Base-by-base conservation (phyloP, 371 early-diverging fungal genomes). In the Mortierella sp. region DNA sequence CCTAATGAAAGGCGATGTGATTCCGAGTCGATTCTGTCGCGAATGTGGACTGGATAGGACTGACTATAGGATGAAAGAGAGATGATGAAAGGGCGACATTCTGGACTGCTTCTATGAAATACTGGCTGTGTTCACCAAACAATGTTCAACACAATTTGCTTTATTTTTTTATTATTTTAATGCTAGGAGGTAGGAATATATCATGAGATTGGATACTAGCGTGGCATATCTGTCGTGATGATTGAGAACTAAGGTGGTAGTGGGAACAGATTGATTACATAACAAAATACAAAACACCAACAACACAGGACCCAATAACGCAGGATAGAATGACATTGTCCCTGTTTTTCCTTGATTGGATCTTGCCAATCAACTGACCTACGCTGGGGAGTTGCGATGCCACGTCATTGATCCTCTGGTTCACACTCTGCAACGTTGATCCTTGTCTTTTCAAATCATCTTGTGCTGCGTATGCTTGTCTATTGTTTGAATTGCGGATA, bases 241-340 rank as follows among this genome's bases (percentile, higher is more conserved):
- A 17, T 12, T 45, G n/a, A n/a, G n/a, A n/a, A n/a, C n/a, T n/a
- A n/a, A n/a, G n/a, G n/a, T 54, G 28, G 28, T 29, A 54, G 43
- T 42, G 8, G 43, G 43, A 29, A 12, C 28, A 26, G 31, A 28
- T 54, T 54, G 31, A 47, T 26, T 68, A 69, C 57, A 73, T 70
- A 42, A 70, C 64, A 64, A 72, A 58, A 64, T 79, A 79, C 32
- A 79, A 58, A 23, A 79, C 74, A 55, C 72, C 72, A 40, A 79
- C 80, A 22, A 79, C 70, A n/a, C 80, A 79, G 22, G 74, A 74
- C 13, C 80, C 80, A 37, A 79, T 79, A 34, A 79, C 80, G 19
- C 74, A 73, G 64, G 80, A 79, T 43, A 79, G 61, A 29, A 79
- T 73, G 61, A 79, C 80, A 74, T 79, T 79, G 58, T 79, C 80